These are phyloP conservation scores for Puccinia horiana DNA, from an alignment of 1,284 basidiomycete genomes.

Conservation along the genomic window DNA sequence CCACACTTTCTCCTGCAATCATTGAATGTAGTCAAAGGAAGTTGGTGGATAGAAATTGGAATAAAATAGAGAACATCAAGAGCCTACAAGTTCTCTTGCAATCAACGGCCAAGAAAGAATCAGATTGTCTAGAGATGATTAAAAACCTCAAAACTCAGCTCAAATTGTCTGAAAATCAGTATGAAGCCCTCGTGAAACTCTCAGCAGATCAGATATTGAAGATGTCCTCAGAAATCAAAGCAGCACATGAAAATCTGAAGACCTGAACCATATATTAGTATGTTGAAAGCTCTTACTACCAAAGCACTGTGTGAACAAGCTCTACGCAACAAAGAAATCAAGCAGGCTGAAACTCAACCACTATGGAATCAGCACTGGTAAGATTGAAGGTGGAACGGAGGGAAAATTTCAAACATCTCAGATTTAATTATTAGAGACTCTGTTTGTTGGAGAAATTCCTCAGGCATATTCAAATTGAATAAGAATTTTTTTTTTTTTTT, in stretches of 20 bases:
- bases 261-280: not conserved
- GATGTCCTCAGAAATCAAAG: slow-evolving; percentile 50
- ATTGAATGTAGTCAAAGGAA: no score
- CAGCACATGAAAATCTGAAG: slow-evolving; percentile 14
- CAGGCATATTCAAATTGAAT: no score
- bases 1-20: no score
- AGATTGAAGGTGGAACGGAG: slow-evolving; percentile 14
- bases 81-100: slow-evolving; percentile 60
- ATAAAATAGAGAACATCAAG: slow-evolving; percentile 7
- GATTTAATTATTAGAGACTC: no score
- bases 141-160: slow-evolving; percentile 71
- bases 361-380: not conserved
- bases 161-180: slow-evolving; percentile 65
- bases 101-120: slow-evolving; percentile 92
- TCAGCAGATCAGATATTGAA: slow-evolving; percentile 47
- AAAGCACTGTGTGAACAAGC: not conserved
- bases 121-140: slow-evolving; percentile 74
- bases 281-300: not conserved
- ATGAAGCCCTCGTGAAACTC: slow-evolving; percentile 47
- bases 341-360: not conserved
- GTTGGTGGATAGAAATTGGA: not conserved
- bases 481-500: no score
- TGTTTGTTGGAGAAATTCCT: no score
- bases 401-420: not conserved
- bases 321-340: not conserved